phyloP scores from a whole-genome alignment of 306 rosid genomes.

The Ochetophila trinervis region DNA sequence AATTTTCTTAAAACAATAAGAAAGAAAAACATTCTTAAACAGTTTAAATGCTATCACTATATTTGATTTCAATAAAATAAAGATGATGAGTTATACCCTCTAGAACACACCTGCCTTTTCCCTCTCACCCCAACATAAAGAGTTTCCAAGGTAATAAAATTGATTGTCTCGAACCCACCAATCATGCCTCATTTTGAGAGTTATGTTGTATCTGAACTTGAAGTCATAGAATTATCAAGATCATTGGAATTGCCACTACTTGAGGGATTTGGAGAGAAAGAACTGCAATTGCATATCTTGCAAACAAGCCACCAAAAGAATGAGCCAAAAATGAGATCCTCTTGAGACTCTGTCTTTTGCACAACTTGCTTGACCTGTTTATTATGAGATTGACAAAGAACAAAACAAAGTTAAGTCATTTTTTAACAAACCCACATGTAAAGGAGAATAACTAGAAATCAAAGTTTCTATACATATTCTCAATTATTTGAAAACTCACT shows the following conservation, averaged over 20 bases:
- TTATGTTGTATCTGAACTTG: constrained; percentile 28
- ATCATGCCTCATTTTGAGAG: constrained; percentile 55
- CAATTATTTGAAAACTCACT: constrained; percentile 48
- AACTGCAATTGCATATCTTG: constrained; percentile 80
- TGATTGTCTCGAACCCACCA: constrained; percentile 87
- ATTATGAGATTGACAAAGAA: constrained; percentile 30
- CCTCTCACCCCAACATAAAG: constrained; percentile 98
- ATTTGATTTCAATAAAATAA: background rate
- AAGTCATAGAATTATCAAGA: constrained; percentile 23
- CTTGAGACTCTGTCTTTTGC: constrained; percentile 62
- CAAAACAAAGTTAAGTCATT: constrained; percentile 19
- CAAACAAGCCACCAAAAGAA: constrained; percentile 93
- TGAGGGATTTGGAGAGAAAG: constrained; percentile 46
- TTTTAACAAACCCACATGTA: constrained; percentile 23
- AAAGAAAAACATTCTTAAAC: no score
- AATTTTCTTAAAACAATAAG: no score
- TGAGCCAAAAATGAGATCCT: constrained; percentile 88
- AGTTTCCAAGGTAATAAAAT: constrained; percentile 87
- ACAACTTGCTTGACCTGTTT: constrained; percentile 77
- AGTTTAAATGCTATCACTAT: no score
- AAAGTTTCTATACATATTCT: constrained; percentile 24
- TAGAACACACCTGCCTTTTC: constrained; percentile 69
- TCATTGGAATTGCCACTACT: constrained; percentile 35
- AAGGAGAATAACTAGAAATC: background rate
- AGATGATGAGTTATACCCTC: constrained; percentile 13